phyloP scores from a whole-genome alignment of 2,329 filamentous ascomycete species.

The Fusarium tricinctum region DNA sequence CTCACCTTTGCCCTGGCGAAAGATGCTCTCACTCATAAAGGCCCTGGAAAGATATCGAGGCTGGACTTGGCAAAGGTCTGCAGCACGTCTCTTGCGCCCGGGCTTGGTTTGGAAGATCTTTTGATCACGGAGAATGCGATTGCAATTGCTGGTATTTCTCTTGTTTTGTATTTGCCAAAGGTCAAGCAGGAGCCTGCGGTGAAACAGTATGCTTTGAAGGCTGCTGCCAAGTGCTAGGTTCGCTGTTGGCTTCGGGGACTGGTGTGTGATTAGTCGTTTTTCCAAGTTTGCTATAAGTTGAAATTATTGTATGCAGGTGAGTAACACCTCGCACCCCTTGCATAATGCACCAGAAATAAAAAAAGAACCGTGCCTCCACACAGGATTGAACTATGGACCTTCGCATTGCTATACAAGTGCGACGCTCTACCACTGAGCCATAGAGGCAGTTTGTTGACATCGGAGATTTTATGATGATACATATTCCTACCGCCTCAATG shows the following conservation, averaged over 20 bases:
- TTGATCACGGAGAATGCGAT: conserved; percentile 1
- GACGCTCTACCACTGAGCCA: conserved; percentile 37
- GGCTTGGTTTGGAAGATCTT: neutral
- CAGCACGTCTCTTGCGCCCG: neutral
- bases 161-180: conserved; percentile 8
- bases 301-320: accelerated
- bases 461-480: neutral
- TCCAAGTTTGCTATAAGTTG: too few relatives aligned
- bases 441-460: conserved; percentile 9
- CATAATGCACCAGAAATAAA: neutral
- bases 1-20: conserved; percentile 15
- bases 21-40: conserved; percentile 4
- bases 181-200: conserved; percentile 1
- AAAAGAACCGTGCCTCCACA: conserved; percentile 23
- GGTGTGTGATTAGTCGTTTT: accelerated
- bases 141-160: neutral
- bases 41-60: neutral
- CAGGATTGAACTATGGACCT: conserved; percentile 37
- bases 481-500: neutral
- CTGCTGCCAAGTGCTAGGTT: neutral
- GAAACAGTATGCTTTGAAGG: conserved; percentile 2
- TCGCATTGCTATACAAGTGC: conserved; percentile 39
- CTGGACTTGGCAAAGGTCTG: conserved; percentile 3
- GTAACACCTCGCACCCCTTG: neutral
- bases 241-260: too few relatives aligned